A percentile compares a stretch with the other conserved stretches of the same genome.
phyloP scores from a whole-genome alignment of 108 stramenopile species.

The Epithemia pelagica region DNA sequence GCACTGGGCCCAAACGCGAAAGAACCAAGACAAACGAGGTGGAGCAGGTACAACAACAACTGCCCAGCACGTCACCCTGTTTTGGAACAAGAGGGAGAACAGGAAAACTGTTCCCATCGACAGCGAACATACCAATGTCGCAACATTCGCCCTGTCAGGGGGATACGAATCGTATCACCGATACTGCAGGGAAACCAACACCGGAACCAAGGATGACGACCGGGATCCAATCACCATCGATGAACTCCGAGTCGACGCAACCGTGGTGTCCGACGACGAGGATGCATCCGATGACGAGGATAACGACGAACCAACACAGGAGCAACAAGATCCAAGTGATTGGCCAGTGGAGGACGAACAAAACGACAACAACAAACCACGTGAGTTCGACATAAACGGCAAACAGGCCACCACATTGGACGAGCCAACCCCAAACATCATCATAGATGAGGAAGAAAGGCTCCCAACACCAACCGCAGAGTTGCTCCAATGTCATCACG shows the following conservation, averaged over 20 bases:
- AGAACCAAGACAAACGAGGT: not conserved
- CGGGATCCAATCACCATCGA: not conserved
- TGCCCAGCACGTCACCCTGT: not conserved
- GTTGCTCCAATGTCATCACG: too few relatives aligned
- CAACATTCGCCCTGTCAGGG: slow-evolving; percentile 9
- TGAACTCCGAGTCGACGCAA: not conserved
- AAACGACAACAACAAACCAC: too few relatives aligned
- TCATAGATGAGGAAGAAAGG: too few relatives aligned
- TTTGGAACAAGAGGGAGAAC: slow-evolving; percentile 4
- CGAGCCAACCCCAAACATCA: too few relatives aligned
- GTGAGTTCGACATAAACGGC: too few relatives aligned
- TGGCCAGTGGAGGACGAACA: too few relatives aligned
- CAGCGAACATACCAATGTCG: slow-evolving; percentile 9
- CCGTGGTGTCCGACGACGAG: not conserved
- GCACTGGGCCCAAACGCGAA: slow-evolving; percentile 30
- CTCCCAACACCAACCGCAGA: too few relatives aligned
- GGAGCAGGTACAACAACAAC: not conserved
- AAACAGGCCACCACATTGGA: too few relatives aligned
- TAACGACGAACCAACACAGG: too few relatives aligned
- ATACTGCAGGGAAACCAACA: slow-evolving; percentile 13
- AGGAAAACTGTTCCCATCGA: slow-evolving; percentile 15
- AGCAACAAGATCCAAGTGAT: too few relatives aligned
- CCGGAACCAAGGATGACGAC: slow-evolving; percentile 3
- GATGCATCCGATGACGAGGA: too few relatives aligned
- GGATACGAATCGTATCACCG: slow-evolving; percentile 15